These are phyloP conservation scores for Salix arbutifolia DNA, from an alignment of 345 rosid species.

Conservation along the genomic window DNA sequence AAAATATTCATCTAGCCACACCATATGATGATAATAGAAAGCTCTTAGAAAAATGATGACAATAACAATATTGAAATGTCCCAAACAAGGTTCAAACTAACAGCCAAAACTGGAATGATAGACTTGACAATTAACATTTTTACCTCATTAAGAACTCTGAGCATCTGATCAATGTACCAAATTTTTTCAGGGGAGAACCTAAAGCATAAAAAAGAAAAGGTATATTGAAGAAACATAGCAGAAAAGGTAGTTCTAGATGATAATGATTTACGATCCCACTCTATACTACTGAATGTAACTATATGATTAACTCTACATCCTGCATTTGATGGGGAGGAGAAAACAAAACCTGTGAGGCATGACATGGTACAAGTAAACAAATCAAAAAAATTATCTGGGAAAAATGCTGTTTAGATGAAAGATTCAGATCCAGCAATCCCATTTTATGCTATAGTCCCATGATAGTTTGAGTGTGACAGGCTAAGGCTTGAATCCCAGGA, in stretches of 20 bases:
- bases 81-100: slow-evolving; percentile 7
- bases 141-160: slow-evolving; percentile 98
- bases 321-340: not conserved
- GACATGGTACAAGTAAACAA: not conserved
- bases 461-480: not conserved
- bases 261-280: not conserved
- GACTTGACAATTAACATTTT: slow-evolving; percentile 9
- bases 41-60: not conserved
- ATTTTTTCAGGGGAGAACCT: slow-evolving; percentile 97
- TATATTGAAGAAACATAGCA: not conserved
- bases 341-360: not conserved
- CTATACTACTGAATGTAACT: not conserved
- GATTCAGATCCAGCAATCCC: not conserved
- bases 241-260: not conserved
- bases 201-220: slow-evolving; percentile 28
- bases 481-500: not conserved
- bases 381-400: not conserved
- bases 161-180: slow-evolving; percentile 99
- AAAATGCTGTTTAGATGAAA: not conserved
- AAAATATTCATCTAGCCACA: not conserved
- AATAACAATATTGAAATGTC: slow-evolving; percentile 4
- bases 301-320: not conserved
- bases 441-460: not conserved
- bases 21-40: not conserved
- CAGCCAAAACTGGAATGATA: not conserved